A percentile compares a stretch with the other conserved stretches of the same genome.
phyloP scores from a whole-genome alignment of 2,329 filamentous ascomycete genomes.

The Fusarium avenaceum region DNA sequence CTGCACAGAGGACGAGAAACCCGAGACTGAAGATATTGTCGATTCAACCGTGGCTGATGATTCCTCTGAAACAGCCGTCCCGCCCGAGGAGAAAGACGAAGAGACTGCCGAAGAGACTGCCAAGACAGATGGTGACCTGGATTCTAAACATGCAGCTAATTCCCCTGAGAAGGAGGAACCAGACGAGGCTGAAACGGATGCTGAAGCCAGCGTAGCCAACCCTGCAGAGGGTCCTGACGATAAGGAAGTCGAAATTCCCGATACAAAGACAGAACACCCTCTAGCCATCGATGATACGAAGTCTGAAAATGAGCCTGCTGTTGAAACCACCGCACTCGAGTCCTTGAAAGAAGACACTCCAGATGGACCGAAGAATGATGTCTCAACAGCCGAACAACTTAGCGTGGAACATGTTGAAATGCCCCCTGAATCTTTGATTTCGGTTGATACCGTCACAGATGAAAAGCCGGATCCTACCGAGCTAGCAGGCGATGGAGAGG shows the following conservation, averaged over 20 bases:
- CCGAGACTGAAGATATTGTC: constrained; percentile 1
- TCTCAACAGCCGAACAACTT: not conserved
- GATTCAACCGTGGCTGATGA: constrained; percentile 1
- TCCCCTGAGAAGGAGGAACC: constrained; percentile 9
- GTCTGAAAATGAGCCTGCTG: not conserved
- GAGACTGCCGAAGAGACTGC: constrained; percentile 5
- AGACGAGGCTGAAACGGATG: constrained; percentile 3
- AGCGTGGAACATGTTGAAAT: constrained; percentile 11
- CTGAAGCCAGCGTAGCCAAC: not conserved
- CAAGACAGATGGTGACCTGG: constrained; percentile 4
- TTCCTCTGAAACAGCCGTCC: constrained; percentile 7
- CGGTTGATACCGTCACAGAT: constrained; percentile 10
- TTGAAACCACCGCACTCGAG: not conserved
- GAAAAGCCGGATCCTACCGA: constrained; percentile 2
- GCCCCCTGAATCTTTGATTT: constrained; percentile 2
- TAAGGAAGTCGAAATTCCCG: not conserved
- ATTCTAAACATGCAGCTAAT: constrained; percentile 2
- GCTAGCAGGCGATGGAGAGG: constrained; percentile 4
- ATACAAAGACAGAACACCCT: not conserved
- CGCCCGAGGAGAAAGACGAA: constrained; percentile 12
- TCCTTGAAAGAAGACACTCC: not conserved
- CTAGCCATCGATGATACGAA: constrained; percentile 8
- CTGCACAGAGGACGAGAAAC: constrained; percentile 1
- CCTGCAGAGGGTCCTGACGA: constrained; percentile 1
- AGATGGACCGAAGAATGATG: constrained; percentile 12